Percentiles rank a stretch among this genome's conserved stretches.
Evolutionary conservation across 352 stramenopile species (phyloP).

Genomic region (Pythium sukuiense): DNA sequence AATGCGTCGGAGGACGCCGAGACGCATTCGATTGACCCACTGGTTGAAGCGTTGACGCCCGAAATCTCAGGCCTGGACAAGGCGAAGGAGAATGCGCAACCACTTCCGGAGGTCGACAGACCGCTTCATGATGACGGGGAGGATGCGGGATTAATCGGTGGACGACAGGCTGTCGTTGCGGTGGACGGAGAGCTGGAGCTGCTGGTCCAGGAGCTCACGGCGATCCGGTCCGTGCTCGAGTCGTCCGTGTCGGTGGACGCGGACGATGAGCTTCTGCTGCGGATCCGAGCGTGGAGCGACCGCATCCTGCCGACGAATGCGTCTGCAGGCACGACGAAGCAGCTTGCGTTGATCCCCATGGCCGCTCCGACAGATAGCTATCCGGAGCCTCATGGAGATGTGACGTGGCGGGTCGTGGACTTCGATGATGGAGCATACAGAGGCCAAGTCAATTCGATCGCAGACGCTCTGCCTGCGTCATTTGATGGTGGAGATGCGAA

Average conservation of each 20-base stretch:
- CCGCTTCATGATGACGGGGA: neutral
- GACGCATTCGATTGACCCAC: neutral
- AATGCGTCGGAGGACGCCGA: neutral
- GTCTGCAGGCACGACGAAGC: neutral
- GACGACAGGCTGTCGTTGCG: neutral
- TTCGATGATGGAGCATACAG: conserved; percentile 28
- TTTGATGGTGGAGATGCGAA: neutral
- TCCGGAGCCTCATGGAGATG: neutral
- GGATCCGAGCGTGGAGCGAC: conserved; percentile 23
- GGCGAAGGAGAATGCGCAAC: conserved; percentile 9
- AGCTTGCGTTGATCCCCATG: conserved; percentile 16
- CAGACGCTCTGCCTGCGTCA: neutral
- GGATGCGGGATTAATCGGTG: neutral
- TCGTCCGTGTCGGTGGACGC: neutral
- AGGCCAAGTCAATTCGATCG: conserved; percentile 15
- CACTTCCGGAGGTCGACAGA: neutral
- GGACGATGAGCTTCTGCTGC: conserved; percentile 6
- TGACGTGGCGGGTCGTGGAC: neutral
- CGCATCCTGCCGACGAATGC: neutral
- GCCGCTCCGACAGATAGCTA: neutral
- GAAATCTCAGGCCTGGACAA: neutral
- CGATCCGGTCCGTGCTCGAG: conserved; percentile 6
- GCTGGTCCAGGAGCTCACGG: conserved; percentile 19
- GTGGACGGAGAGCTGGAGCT: conserved; percentile 7
- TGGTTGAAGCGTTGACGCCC: neutral